Conservation (phyloP, 2,329 filamentous ascomycete genomes). For the Fusarium protoensiforme region DNA sequence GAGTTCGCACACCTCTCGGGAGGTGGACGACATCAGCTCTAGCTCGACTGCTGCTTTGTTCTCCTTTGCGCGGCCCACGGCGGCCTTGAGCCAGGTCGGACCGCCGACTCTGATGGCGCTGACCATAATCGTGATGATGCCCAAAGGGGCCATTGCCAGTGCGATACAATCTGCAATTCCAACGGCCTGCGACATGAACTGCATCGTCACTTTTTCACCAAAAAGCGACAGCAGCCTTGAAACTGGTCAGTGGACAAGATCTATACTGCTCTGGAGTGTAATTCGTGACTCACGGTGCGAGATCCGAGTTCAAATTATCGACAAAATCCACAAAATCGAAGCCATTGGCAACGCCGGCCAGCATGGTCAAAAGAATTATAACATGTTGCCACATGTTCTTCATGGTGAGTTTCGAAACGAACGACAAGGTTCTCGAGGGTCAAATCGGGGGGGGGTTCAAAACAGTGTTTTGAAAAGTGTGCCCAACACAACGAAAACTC, state of each 20-base stretch:
- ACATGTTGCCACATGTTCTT: not conserved
- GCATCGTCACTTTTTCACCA: slow-evolving; percentile 59
- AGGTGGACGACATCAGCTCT: slow-evolving; percentile 59
- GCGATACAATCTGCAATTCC: slow-evolving; percentile 56
- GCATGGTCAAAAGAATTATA: not conserved
- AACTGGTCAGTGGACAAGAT: not conserved
- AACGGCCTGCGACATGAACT: slow-evolving; percentile 58
- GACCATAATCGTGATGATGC: slow-evolving; percentile 56
- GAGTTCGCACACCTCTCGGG: slow-evolving; percentile 53
- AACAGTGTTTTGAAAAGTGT: not conserved
- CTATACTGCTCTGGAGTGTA: not conserved
- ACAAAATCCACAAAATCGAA: not conserved
- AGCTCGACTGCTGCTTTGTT: slow-evolving; percentile 52
- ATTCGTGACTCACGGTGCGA: not conserved
- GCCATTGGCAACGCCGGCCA: too few species aligned
- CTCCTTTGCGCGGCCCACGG: slow-evolving; percentile 59
- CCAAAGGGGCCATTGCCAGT: slow-evolving; percentile 58
- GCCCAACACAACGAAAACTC: not conserved
- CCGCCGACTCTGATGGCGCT: slow-evolving; percentile 59
- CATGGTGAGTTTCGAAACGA: not conserved
- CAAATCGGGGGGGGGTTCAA: too few species aligned
- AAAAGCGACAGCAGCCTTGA: slow-evolving; percentile 43
- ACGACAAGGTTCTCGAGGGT: too few species aligned
- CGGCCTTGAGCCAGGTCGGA: slow-evolving; percentile 52
- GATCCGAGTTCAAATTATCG: not conserved